A percentile compares a stretch with the other conserved stretches of the same genome.
Conservation (phyloP, 148 eudicot genomes). For the Amaranthus palmeri region DNA sequence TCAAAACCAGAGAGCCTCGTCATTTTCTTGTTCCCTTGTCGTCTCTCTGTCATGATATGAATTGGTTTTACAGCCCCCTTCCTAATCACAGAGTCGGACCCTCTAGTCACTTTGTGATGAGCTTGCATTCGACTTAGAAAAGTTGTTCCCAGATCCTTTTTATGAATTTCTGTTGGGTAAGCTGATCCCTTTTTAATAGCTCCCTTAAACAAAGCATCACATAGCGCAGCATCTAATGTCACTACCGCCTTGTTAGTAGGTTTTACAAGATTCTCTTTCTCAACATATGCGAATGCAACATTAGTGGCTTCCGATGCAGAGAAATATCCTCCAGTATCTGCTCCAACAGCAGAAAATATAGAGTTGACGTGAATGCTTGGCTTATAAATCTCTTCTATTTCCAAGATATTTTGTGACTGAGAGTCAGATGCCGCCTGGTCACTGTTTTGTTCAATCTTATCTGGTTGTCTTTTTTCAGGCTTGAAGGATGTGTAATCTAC, state of each 20-base stretch:
- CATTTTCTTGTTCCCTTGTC: constrained; percentile 95
- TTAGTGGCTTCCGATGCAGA: constrained; percentile 70
- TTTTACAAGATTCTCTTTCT: constrained; percentile 79
- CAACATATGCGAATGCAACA: constrained; percentile 69
- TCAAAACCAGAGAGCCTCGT: constrained; percentile 91
- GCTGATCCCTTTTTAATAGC: constrained; percentile 73
- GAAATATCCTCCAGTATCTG: constrained; percentile 57
- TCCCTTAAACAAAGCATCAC: constrained; percentile 95
- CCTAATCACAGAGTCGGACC: constrained; percentile 63
- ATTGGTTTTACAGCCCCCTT: constrained; percentile 75
- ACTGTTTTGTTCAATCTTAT: constrained; percentile 46
- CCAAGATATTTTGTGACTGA: constrained; percentile 41
- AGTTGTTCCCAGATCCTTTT: constrained; percentile 68
- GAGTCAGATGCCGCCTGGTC: constrained; percentile 38
- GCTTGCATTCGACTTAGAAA: constrained; percentile 90
- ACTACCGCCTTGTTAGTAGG: constrained; percentile 59
- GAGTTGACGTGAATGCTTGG: constrained; percentile 71
- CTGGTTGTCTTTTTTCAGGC: constrained; percentile 68
- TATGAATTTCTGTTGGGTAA: constrained; percentile 94
- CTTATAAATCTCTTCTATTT: constrained; percentile 75
- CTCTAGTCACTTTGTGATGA: constrained; percentile 79
- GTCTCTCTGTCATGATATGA: constrained; percentile 82
- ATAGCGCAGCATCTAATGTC: constrained; percentile 62
- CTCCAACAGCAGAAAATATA: constrained; percentile 73
- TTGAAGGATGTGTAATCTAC: constrained; percentile 67